Percentiles rank a stretch among this genome's conserved stretches.
Conservation (phyloP, 306 rosid species). For the Sindora glabra region DNA sequence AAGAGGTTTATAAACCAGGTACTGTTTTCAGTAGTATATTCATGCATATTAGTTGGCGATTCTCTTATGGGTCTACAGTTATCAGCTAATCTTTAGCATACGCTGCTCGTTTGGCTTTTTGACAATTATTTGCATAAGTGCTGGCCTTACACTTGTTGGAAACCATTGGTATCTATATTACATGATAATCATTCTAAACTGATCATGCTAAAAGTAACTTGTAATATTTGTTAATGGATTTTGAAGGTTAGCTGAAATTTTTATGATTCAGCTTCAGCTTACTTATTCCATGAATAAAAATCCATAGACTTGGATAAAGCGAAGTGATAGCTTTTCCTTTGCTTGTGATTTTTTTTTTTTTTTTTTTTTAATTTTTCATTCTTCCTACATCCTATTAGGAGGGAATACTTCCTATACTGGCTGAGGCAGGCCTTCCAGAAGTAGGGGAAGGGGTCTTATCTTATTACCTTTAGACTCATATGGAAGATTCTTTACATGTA, state of each 20-base stretch:
- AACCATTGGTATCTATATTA: no score
- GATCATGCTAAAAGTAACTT: no score
- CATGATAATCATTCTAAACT: no score
- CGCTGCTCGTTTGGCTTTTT: no score
- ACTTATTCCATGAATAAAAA: neutral
- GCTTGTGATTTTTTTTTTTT: neutral
- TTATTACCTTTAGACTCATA: neutral
- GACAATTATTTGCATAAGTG: no score
- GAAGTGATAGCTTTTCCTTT: neutral
- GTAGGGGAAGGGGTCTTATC: neutral
- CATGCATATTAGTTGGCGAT: neutral
- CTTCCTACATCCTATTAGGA: neutral
- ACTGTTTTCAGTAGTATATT: neutral
- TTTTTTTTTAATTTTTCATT: neutral
- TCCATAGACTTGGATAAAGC: neutral
- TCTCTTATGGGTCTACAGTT: no score
- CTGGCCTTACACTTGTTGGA: no score
- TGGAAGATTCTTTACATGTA: neutral
- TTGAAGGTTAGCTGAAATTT: no score
- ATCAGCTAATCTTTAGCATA: no score
- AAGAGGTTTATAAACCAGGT: conserved; percentile 75
- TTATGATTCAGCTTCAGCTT: no score
- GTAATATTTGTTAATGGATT: no score
- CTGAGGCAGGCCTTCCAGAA: neutral
- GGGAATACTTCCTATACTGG: neutral